Conservation (phyloP, 2,329 filamentous ascomycete genomes). For the Clonostachys byssicola region DNA sequence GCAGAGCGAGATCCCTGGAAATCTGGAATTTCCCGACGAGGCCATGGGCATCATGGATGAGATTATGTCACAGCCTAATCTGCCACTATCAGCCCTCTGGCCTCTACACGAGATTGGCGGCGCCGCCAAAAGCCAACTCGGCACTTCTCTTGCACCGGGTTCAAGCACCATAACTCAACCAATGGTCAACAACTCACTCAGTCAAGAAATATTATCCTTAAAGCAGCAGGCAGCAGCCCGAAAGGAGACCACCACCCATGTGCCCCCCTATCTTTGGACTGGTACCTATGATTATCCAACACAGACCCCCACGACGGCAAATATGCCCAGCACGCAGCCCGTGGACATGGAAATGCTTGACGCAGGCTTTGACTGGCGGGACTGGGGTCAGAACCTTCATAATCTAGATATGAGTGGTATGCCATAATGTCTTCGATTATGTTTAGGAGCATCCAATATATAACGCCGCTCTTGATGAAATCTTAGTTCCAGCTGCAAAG, state of each 20-base stretch:
- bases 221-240: slow-evolving; percentile 9
- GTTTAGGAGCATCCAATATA: too few species aligned
- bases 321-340: too few species aligned
- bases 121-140: slow-evolving; percentile 2
- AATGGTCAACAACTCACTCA: slow-evolving; percentile 6
- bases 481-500: background rate
- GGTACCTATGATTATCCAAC: slow-evolving; percentile 20
- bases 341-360: slow-evolving; percentile 30
- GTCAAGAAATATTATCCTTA: slow-evolving; percentile 10
- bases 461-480: background rate
- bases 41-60: slow-evolving; percentile 28
- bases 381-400: slow-evolving; percentile 32
- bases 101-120: slow-evolving; percentile 7
- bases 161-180: background rate
- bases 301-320: slow-evolving; percentile 2
- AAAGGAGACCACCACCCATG: slow-evolving; percentile 25
- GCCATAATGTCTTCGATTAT: background rate
- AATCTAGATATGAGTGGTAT: slow-evolving; percentile 2
- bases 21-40: slow-evolving; percentile 16
- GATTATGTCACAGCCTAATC: slow-evolving; percentile 28
- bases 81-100: slow-evolving; percentile 28
- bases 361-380: slow-evolving; percentile 42
- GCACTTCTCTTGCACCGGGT: background rate
- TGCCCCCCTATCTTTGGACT: slow-evolving; percentile 36
- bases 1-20: slow-evolving; percentile 2